A percentile compares a stretch with the other conserved stretches of the same genome.
These are phyloP conservation scores for Eucalyptus marginata DNA, from an alignment of 345 rosid genomes.

Conservation along the genomic window DNA sequence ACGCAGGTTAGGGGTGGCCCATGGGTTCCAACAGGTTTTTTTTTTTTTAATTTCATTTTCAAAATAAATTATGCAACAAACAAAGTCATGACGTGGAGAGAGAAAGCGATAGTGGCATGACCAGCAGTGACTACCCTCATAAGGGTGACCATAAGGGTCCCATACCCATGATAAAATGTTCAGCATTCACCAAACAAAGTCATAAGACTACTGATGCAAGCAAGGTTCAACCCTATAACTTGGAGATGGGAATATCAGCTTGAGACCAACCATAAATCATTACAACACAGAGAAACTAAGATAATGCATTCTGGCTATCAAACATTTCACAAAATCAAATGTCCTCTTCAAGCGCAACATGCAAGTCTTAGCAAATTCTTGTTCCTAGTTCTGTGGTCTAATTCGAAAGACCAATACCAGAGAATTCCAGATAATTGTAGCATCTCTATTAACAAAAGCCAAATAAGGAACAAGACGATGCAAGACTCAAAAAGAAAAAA, in stretches of 20 bases:
- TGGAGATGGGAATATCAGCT: background rate
- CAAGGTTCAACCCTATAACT: background rate
- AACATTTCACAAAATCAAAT: background rate
- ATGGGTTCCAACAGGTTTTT: no score
- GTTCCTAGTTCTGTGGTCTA: background rate
- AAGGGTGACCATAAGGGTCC: background rate
- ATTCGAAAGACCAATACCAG: background rate
- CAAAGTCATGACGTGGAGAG: no score
- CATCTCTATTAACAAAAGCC: background rate
- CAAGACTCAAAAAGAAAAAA: background rate
- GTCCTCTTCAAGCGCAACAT: background rate
- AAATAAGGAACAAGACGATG: background rate
- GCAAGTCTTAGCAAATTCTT: background rate
- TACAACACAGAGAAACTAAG: background rate
- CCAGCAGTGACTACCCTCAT: background rate
- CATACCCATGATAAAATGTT: background rate
- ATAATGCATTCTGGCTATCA: background rate
- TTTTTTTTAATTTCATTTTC: no score
- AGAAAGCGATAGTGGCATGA: background rate
- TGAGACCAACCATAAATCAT: background rate
- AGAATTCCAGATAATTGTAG: background rate
- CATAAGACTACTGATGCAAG: background rate
- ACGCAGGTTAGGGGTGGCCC: no score
- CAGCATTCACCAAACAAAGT: background rate
- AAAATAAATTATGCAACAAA: no score